Conservation (phyloP, 1,139 yeast species). For the Starmera stellimalicola region DNA sequence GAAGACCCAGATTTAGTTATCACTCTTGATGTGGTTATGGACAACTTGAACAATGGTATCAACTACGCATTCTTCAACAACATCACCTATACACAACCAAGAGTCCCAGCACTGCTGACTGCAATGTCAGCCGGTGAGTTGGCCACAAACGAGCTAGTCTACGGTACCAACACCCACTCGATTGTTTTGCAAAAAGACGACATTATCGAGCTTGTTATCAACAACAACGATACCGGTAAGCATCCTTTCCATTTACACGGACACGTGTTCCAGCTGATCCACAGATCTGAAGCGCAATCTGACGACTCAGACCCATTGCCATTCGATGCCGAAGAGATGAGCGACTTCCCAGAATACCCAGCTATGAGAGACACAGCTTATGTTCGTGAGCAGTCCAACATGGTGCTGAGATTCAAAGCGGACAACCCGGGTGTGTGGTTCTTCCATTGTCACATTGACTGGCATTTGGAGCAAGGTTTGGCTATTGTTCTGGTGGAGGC, state of each 20-base stretch:
- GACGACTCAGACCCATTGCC: conserved; percentile 40
- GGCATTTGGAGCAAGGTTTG: conserved; percentile 89
- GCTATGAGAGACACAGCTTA: conserved; percentile 62
- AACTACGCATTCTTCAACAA: conserved; percentile 90
- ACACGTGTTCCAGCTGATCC: conserved; percentile 61
- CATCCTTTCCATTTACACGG: conserved; percentile 92
- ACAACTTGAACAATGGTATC: conserved; percentile 70
- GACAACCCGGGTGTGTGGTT: conserved; percentile 89
- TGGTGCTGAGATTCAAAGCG: conserved; percentile 63
- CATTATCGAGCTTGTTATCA: conserved; percentile 55
- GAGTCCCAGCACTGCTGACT: conserved; percentile 72
- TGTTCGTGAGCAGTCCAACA: conserved; percentile 59
- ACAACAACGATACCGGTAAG: conserved; percentile 65
- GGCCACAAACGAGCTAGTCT: conserved; percentile 46
- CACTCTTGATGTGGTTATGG: conserved; percentile 63
- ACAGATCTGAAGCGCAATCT: conserved; percentile 34
- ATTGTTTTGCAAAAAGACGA: conserved; percentile 63
- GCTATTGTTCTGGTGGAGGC: conserved; percentile 71
- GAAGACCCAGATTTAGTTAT: conserved; percentile 63
- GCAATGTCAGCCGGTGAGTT: conserved; percentile 61
- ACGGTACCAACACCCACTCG: conserved; percentile 76
- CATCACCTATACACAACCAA: conserved; percentile 66
- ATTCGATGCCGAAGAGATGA: conserved; percentile 40
- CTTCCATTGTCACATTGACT: conserved; percentile 91
- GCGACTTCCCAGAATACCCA: conserved; percentile 54